Evolutionary conservation across 441 rosid genomes (phyloP).

Genomic region (Metrosideros polymorpha): DNA sequence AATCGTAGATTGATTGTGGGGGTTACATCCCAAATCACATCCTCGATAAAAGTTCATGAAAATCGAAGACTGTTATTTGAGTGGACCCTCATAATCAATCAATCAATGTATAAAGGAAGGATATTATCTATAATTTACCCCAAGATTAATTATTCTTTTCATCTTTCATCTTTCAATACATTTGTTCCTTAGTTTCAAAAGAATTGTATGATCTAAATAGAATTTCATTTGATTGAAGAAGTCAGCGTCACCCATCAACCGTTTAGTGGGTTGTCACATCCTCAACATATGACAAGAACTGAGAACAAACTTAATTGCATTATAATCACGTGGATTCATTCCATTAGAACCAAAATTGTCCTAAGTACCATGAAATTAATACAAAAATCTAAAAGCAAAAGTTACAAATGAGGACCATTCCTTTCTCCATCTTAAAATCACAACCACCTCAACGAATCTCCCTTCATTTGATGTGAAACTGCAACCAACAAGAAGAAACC

Average conservation of each 20-base stretch:
- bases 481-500: constrained; percentile 10
- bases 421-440: background rate
- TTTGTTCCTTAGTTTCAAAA: background rate
- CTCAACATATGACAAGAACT: background rate
- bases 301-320: background rate
- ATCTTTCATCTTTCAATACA: background rate
- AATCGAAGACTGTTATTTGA: background rate
- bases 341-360: background rate
- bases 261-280: background rate
- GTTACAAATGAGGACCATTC: background rate
- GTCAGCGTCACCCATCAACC: background rate
- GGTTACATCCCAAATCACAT: background rate
- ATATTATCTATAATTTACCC: background rate
- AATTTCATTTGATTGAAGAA: background rate
- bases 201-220: background rate
- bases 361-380: background rate
- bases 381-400: background rate
- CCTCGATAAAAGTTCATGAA: background rate
- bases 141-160: background rate
- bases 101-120: background rate
- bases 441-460: constrained; percentile 7
- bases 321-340: background rate
- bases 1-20: background rate
- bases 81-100: background rate
- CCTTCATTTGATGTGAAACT: constrained; percentile 15